Percentiles rank a stretch among this genome's conserved stretches.
These are phyloP conservation scores for Sphagnum tenellum DNA, from an alignment of 225 moss, liverwort and hornwort species.

Conservation along the genomic window DNA sequence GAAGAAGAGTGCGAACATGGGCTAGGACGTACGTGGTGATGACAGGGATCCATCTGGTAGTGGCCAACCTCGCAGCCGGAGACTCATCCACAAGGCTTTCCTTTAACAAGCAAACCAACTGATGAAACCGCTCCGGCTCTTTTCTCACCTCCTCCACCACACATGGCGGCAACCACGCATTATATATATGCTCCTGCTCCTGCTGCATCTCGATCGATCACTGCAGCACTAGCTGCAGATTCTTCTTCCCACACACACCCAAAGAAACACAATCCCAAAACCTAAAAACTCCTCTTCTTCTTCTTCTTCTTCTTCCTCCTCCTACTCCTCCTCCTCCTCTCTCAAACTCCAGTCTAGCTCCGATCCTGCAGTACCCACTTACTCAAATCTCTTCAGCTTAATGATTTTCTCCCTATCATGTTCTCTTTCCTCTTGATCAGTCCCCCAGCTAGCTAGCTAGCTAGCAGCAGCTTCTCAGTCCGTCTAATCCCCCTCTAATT, in stretches of 20 bases:
- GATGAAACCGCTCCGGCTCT: slow-evolving; percentile 53
- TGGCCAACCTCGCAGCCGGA: slow-evolving; percentile 29
- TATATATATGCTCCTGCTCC: slow-evolving; percentile 37
- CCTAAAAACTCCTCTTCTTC: no score
- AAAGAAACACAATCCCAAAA: no score
- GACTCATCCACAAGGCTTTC: slow-evolving; percentile 31
- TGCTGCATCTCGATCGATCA: slow-evolving; percentile 1
- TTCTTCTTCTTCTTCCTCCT: no score
- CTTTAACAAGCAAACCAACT: slow-evolving; percentile 28
- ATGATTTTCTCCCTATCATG: no score
- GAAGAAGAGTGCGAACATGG: slow-evolving; percentile 5
- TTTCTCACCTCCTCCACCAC: slow-evolving; percentile 40
- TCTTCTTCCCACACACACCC: slow-evolving; percentile 3
- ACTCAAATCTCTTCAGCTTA: no score
- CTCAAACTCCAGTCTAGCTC: no score
- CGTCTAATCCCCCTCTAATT: no score
- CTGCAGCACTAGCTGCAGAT: slow-evolving; percentile 2
- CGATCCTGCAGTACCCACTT: no score
- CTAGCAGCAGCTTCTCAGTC: no score
- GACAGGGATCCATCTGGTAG: slow-evolving; percentile 39
- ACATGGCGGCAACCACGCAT: slow-evolving; percentile 48
- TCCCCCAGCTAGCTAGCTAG: no score
- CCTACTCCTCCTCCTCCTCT: no score
- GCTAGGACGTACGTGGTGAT: slow-evolving; percentile 39
- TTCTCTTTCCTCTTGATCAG: no score